A percentile compares a stretch with the other conserved stretches of the same genome.
phyloP scores from a whole-genome alignment of 495 filamentous ascomycete species.

The Aspergillus egyptiacus region DNA sequence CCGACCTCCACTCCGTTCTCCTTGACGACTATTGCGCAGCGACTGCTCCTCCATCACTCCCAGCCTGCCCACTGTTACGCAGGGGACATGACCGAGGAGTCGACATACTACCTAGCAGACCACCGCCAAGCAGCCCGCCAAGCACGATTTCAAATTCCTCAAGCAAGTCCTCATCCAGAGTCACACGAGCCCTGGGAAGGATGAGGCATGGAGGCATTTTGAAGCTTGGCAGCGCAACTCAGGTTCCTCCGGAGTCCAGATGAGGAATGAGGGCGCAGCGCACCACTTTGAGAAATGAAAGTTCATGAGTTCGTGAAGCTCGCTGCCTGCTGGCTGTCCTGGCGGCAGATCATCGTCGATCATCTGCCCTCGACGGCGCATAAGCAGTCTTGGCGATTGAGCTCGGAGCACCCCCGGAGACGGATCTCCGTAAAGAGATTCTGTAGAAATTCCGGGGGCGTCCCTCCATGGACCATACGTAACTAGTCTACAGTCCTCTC shows the following conservation, averaged over 20 bases:
- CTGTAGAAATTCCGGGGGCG: too few species aligned
- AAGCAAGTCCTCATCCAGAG: conserved; percentile 1
- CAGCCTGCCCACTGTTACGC: conserved; percentile 12
- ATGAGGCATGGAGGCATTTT: not conserved
- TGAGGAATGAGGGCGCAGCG: conserved; percentile 7
- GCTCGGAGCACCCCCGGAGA: too few species aligned
- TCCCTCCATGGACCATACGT: too few species aligned
- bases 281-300: too few species aligned
- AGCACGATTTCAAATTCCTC: conserved; percentile 11
- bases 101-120: not conserved
- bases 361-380: conserved; percentile 17
- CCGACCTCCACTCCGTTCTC: too few species aligned
- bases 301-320: too few species aligned
- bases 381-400: conserved; percentile 17
- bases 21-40: not conserved
- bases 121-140: conserved; percentile 9
- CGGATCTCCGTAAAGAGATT: too few species aligned
- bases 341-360: conserved; percentile 22
- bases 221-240: conserved; percentile 1
- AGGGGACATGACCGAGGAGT: not conserved
- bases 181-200: not conserved
- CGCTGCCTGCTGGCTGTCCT: not conserved
- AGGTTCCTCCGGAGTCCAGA: conserved; percentile 5
- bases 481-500: too few species aligned
- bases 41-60: conserved; percentile 9